Evolutionary conservation across 306 rosid species (phyloP), one percentile per base, ranked within the genome.

Genomic region (Comarum palustre): DNA sequence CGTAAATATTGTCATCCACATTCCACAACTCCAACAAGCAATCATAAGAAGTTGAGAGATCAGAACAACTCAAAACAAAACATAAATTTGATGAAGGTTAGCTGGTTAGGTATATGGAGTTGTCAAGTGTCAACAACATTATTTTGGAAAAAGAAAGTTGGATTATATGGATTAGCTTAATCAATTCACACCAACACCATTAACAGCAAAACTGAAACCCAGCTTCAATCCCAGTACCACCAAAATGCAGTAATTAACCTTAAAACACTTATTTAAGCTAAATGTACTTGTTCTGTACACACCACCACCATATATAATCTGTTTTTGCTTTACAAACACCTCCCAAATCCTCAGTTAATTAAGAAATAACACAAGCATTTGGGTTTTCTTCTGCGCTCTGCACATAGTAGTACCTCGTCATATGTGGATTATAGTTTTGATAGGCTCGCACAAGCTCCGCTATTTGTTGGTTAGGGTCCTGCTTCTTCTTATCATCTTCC

Each of bases 321-420:
- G 22, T 17, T 25, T 61, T 32, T 32, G 67, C 6, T 34, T 51
- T 32, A 61, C 34, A 19, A 50, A 25, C 17, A 8, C 27, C 34
- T 41, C 46, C 2, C 19, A 70, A 16, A 60, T 46, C 27, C 24
- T 57, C 34, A 25, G 9, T 57, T 10, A 57, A 57, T 83, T 75
- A 93, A 82, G 66, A 89, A 32, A 93, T 87, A 72, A 76, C 88
- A 77, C 98, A 93, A 60, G 84, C 58, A 81, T 89, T 87, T 65
- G 94, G 92, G 77, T 89, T 79, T 50, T 93, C 97, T 73, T 87
- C 96, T 12, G 77, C 80, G 79, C 80, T 71, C 13, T 78, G 93
- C 50, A 78, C 88, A 73, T 71, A 22, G 47, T 85, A 85, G 71
- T 77, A 64, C 36, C 71, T 31, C 11, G 83, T 39, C 88, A 84